Evolutionary conservation across 768 basidiomycete genomes (phyloP), one percentile per base, ranked within the genome.

Genomic region (Astraeus odoratus): DNA sequence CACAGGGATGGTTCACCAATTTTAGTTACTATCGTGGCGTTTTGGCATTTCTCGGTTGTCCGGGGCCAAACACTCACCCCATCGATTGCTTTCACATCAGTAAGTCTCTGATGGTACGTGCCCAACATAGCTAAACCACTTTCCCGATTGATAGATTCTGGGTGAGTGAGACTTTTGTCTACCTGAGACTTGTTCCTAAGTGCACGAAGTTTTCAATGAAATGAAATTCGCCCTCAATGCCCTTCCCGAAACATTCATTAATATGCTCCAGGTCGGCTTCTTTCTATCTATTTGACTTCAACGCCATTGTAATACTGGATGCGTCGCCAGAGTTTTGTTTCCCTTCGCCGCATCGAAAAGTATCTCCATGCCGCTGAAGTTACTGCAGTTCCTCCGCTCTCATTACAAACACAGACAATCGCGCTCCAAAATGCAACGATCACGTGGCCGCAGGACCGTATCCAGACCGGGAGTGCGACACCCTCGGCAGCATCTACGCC

Each of bases 161-260:
- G 67, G 74, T 74, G 46, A 38, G 67, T 43, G 8, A 12, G 16
- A 13, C 20, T 20, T 4, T 15, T 30, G 44, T 1, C 27, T 8
- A 23, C 30, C 18, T 35, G 15, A n/a, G 6, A 6, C 5, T 36
- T 13, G 33, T 27, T 1, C 39, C 41, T 58, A 30, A 58, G 24
- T 20, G 23, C 26, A 23, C 25, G 44, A 57, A 79, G 90, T 95
- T 16, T 94, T 95, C 66, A 74, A 75, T 42, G 88, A 93, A 65
- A 80, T 95, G 75, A 85, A 86, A 57, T 94, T 83, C 53, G 88
- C 86, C 5, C 73, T 95, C 43, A 91, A 84, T 54, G 86, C 85
- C 1, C 74, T 96, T 5, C 93, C 93, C 0, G 91, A 94, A 61
- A 91, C 89, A 0, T 81, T 94, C 57, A 90, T 96, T 62, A 88